These are phyloP conservation scores for Azolla pinnata DNA, from an alignment of 75 land plant genomes.

Conservation along the genomic window DNA sequence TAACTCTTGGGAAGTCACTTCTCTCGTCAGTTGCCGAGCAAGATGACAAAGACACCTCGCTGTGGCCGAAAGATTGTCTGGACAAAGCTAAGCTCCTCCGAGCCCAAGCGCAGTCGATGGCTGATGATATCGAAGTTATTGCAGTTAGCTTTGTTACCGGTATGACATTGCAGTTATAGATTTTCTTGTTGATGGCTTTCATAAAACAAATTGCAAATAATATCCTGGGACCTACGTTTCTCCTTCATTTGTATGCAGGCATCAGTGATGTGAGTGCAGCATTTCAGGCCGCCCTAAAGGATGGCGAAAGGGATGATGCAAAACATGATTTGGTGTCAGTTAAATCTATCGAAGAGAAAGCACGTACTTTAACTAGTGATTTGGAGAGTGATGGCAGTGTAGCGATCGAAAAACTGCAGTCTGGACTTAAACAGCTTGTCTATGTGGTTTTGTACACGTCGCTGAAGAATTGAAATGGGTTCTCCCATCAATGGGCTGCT, in stretches of 20 bases:
- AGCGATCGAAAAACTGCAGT: constrained; percentile 70
- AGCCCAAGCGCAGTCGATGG: constrained; percentile 58
- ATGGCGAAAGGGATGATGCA: constrained; percentile 32
- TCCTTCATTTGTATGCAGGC: constrained; percentile 44
- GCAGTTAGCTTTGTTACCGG: constrained; percentile 79
- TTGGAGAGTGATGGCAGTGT: constrained; percentile 48
- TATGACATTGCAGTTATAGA: constrained; percentile 9
- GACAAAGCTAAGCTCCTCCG: constrained; percentile 71
- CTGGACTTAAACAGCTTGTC: constrained; percentile 66
- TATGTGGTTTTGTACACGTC: constrained; percentile 62
- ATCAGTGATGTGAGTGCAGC: constrained; percentile 80
- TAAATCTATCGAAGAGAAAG: constrained; percentile 57
- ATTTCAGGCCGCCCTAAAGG: constrained; percentile 54
- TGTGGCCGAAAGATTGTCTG: constrained; percentile 82
- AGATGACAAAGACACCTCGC: constrained; percentile 32
- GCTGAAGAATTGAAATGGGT: constrained; percentile 1
- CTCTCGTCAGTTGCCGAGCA: constrained; percentile 33
- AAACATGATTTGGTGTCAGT: constrained; percentile 21
- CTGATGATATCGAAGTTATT: constrained; percentile 66
- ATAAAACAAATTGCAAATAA: not conserved
- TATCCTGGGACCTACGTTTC: not conserved
- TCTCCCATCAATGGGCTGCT: too few species aligned
- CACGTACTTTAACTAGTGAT: constrained; percentile 46
- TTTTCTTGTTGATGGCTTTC: not conserved
- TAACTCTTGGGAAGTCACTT: constrained; percentile 74